These are phyloP conservation scores for Tephrocybe sp. DNA, from an alignment of 768 basidiomycete species.

Conservation along the genomic window DNA sequence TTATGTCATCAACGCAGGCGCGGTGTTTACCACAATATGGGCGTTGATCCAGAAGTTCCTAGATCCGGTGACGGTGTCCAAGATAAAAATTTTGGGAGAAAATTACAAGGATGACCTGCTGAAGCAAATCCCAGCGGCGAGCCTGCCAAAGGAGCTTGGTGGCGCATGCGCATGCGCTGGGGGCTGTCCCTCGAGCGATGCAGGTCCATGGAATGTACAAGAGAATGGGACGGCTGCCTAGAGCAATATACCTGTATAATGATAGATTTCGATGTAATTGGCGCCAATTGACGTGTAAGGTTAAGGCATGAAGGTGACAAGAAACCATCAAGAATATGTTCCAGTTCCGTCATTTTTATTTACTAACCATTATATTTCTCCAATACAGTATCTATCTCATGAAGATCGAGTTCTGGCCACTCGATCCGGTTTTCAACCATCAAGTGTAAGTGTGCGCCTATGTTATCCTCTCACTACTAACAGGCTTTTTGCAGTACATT, in stretches of 20 bases:
- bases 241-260: background rate
- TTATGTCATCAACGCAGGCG: constrained; percentile 98
- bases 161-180: constrained; percentile 74
- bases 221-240: background rate
- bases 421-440: too few species aligned
- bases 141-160: constrained; percentile 83
- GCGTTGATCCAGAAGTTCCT: constrained; percentile 86
- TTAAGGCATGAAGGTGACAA: too few species aligned
- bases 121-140: constrained; percentile 80
- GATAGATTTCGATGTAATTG: too few species aligned
- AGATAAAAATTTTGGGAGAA: constrained; percentile 85
- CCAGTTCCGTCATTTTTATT: too few species aligned
- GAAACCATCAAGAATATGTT: background rate
- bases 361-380: too few species aligned
- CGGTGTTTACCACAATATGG: constrained; percentile 90
- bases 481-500: too few species aligned
- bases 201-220: constrained; percentile 80
- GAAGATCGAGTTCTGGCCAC: too few species aligned
- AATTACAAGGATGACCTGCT: constrained; percentile 74
- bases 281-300: too few species aligned
- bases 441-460: too few species aligned
- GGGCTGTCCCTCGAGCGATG: constrained; percentile 86
- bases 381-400: too few species aligned
- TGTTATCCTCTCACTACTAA: too few species aligned
- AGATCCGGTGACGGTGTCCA: constrained; percentile 91